Base-by-base conservation (phyloP, 371 early-diverging fungal genomes). In the Mortierella sp. region DNA sequence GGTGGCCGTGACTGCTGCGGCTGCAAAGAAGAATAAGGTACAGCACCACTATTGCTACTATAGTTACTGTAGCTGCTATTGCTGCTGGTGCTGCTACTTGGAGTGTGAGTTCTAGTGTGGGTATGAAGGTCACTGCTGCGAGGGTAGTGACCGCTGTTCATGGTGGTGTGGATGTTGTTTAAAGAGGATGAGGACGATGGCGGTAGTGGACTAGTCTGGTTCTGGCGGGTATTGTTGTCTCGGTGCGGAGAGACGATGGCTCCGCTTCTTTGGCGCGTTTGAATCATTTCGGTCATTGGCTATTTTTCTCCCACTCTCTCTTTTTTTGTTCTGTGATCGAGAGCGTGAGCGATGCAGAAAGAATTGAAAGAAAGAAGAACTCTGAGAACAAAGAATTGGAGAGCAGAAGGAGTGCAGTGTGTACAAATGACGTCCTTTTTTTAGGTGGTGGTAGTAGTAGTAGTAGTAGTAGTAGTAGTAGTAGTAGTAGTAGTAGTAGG, bases 1-100 rank as follows among this genome's bases (percentile, higher is more conserved):
- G 70, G 70, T n/a, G 60, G 73, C 12, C 73, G 73, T 70, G 78
- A 73, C 74, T 78, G 78, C 49, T 68, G 78, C 59, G 30, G 63
- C 30, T 65, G 63, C 20, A 37, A 55, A 26, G 59, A 40, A 28
- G 73, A 57, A 58, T 60, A 64, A 57, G 77, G 43, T 47, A 43
- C 43, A 2, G 64, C 5, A 32, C 64, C 20, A 28, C 5, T 52
- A 54, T 9, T 72, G 54, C 14, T 51, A 45, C 14, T 39, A 39
- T 35, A 20, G 57, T 18, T 66, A 28, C 54, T 52, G 60, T 9
- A 3, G 66, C 35, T 49, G 57, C 35, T 67, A 26, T 30, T 51
- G 52, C 20, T 52, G 28, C 26, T 45, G 43, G n/a, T 58, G n/a
- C 58, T 49, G 60, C n/a, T 24, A 16, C 60, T 66, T 32, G 22